These are phyloP conservation scores for Stevia rebaudiana DNA, from an alignment of 140 eudicot species.

Conservation along the genomic window DNA sequence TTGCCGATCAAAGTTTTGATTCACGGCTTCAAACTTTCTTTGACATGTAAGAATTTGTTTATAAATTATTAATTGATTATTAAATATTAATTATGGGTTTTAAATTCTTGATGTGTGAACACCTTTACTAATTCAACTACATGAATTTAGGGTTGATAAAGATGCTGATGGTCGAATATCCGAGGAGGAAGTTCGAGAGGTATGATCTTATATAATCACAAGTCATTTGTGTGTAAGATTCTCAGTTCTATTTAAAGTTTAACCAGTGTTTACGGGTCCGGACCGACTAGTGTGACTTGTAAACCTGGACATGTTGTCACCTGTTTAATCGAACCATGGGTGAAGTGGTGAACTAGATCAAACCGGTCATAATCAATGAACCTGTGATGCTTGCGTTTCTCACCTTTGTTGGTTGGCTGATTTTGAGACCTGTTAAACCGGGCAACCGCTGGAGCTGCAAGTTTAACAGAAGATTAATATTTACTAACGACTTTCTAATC, in stretches of 20 bases:
- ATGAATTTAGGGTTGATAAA: conserved; percentile 73
- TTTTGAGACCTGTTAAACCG: neutral
- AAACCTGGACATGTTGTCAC: neutral
- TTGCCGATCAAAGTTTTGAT: conserved; percentile 75
- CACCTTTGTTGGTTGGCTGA: neutral
- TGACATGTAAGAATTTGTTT: conserved; percentile 50
- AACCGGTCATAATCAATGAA: neutral
- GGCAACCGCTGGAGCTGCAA: neutral
- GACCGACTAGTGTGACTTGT: neutral
- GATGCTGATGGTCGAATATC: conserved; percentile 70
- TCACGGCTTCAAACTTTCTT: conserved; percentile 75
- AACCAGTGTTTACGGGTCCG: neutral
- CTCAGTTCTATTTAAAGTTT: neutral
- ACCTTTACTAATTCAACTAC: conserved; percentile 15
- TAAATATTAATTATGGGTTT: neutral
- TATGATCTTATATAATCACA: neutral
- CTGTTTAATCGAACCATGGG: too few relatives aligned
- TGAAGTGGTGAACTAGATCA: too few relatives aligned
- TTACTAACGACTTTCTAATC: neutral
- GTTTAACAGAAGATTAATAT: neutral
- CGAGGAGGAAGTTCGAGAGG: conserved; percentile 81
- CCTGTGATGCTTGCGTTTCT: too few relatives aligned
- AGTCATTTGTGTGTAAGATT: neutral
- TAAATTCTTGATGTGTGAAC: neutral
- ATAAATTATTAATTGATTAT: neutral